Base-by-base conservation (phyloP, 441 rosid genomes). In the Viola pubescens region DNA sequence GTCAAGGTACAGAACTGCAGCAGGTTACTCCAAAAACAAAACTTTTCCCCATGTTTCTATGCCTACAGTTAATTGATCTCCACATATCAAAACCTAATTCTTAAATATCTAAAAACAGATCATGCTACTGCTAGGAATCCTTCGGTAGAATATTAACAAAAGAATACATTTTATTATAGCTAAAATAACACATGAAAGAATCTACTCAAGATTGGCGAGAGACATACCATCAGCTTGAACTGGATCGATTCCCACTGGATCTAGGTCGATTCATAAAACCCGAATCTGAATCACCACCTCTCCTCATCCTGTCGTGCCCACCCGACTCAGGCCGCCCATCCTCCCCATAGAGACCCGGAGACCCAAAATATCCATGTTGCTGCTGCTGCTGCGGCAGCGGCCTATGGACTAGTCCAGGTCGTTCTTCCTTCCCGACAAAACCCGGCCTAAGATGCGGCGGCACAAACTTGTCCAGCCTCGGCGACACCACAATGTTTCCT, bases 361-460 rank as follows among this genome's bases (percentile, higher is more conserved):
- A 74, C n/a, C 75, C 79, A 16, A 63, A 63, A 70, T 61, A 19
- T 5, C 76, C 81, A 5, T 54, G 55, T 4, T 37, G 45, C 37
- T 69, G 81, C 11, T 70, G 75, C 49, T 3, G 39, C 4, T 14
- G 46, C 38, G 61, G 82, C 9, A 42, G 67, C 42, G 60, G 77
- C 67, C 56, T 67, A 47, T 65, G 77, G 55, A 49, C 67, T 48
- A 64, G 67, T 5, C 64, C 76, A 4, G 83, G 86, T 62, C 63
- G 80, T 74, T 80, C 88, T 68, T 85, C 83, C 60, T 65, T 84
- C 5, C 82, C 82, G 6, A 58, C 72, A 60, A 82, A 87, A 7
- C 94, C 89, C 16, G 91, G 95, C 69, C 94, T 84, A 38, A 90
- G 97, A 83, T 90, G 95, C 54, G 95, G 94, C 37, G 95, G 95